phyloP scores from a whole-genome alignment of 306 rosid species.

The Vachellia collinsii region DNA sequence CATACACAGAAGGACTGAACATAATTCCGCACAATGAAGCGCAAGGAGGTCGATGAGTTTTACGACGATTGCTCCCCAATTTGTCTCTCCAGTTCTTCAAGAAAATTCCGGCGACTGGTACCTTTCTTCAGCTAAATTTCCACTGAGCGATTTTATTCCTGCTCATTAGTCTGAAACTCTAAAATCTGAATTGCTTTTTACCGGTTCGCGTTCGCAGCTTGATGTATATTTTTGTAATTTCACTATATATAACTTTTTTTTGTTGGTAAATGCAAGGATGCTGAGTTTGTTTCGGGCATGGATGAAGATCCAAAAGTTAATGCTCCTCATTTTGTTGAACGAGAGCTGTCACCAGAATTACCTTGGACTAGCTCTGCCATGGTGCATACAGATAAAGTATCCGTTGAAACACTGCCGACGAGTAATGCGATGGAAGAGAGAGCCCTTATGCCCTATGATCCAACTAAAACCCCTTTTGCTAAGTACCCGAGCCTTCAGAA shows the following conservation, averaged over 20 bases:
- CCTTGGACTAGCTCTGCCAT: slow-evolving; percentile 9
- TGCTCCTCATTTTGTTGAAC: neutral
- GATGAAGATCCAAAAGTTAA: slow-evolving; percentile 5
- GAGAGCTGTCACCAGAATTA: neutral
- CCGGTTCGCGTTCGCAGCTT: neutral
- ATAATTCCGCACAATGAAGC: neutral
- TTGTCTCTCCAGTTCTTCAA: neutral
- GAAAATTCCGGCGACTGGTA: slow-evolving; percentile 14
- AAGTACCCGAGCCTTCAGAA: slow-evolving; percentile 38
- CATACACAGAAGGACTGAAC: neutral
- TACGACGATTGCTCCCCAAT: neutral
- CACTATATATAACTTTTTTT: neutral
- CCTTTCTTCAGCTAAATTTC: neutral
- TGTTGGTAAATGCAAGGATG: slow-evolving; percentile 3
- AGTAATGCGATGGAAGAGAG: slow-evolving; percentile 33
- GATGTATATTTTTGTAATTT: neutral
- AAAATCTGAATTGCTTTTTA: neutral
- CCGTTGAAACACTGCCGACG: neutral
- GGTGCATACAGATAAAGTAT: neutral
- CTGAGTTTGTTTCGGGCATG: neutral
- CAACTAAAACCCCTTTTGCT: slow-evolving; percentile 13
- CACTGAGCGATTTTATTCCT: neutral
- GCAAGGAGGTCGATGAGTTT: slow-evolving; percentile 1
- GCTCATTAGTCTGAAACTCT: neutral
- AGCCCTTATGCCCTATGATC: slow-evolving; percentile 48